Evolutionary conservation across 257 asterid genomes (phyloP).

Genomic region (Orobanche coerulescens): DNA sequence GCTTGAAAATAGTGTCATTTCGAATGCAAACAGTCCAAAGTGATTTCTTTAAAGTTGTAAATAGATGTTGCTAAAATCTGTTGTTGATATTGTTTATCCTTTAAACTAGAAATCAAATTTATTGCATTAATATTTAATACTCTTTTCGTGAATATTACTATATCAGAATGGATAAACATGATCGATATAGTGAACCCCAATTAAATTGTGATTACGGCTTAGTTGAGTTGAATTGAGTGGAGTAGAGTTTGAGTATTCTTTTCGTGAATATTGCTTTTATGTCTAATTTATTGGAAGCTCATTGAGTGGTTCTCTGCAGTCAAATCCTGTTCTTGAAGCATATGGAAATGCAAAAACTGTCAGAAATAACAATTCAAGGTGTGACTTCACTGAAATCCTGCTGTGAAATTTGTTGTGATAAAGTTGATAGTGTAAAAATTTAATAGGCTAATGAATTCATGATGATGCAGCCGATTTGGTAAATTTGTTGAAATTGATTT

Average conservation of each 20-base stretch:
- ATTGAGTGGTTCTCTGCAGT: slow-evolving; percentile 48
- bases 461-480: slow-evolving; percentile 80
- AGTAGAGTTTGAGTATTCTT: too few relatives aligned
- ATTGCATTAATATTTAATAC: not conserved
- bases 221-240: too few relatives aligned
- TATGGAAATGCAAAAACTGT: slow-evolving; percentile 97
- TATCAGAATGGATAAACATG: too few relatives aligned
- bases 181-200: too few relatives aligned
- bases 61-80: too few relatives aligned
- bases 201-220: too few relatives aligned
- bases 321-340: slow-evolving; percentile 97
- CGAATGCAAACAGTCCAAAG: not conserved
- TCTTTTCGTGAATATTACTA: too few relatives aligned
- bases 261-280: slow-evolving; percentile 4
- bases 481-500: slow-evolving; percentile 92
- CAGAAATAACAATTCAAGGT: slow-evolving; percentile 92
- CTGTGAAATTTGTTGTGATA: not conserved
- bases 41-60: not conserved
- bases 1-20: too few relatives aligned
- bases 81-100: not conserved
- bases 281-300: slow-evolving; percentile 19
- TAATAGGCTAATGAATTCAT: slow-evolving; percentile 20
- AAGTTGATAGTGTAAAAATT: not conserved
- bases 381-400: slow-evolving; percentile 12
- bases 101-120: not conserved